Evolutionary conservation across 768 basidiomycete genomes (phyloP).

Genomic region (Naganishia friedmannii): DNA sequence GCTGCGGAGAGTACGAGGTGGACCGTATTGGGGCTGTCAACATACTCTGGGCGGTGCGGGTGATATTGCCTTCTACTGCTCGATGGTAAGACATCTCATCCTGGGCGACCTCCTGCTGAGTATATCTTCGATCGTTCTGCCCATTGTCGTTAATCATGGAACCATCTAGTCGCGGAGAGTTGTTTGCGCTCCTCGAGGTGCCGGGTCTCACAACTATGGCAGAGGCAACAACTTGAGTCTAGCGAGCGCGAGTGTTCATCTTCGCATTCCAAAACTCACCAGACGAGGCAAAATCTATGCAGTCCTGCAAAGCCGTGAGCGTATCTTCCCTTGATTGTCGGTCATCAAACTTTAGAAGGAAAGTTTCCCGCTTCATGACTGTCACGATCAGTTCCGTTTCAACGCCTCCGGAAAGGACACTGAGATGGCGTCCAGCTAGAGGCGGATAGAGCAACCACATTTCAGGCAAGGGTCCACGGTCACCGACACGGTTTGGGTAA

Average conservation of each 20-base stretch:
- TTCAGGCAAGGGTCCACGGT: slow-evolving; percentile 61
- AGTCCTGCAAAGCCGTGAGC: slow-evolving; percentile 70
- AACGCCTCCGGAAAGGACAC: slow-evolving; percentile 56
- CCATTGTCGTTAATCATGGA: neutral
- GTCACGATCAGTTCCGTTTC: slow-evolving; percentile 71
- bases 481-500: slow-evolving; percentile 55
- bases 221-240: neutral
- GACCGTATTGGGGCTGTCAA: slow-evolving; percentile 25
- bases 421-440: slow-evolving; percentile 86
- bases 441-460: slow-evolving; percentile 95
- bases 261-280: slow-evolving; percentile 57
- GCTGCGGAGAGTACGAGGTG: slow-evolving; percentile 39
- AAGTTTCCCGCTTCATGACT: slow-evolving; percentile 82
- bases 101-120: neutral
- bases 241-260: neutral
- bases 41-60: neutral
- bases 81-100: neutral
- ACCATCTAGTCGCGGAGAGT: slow-evolving; percentile 18
- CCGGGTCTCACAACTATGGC: neutral
- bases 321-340: slow-evolving; percentile 63
- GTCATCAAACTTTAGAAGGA: slow-evolving; percentile 66
- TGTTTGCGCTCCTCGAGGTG: neutral
- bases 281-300: slow-evolving; percentile 73
- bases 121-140: neutral
- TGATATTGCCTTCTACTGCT: neutral